Percentiles rank a stretch among this genome's conserved stretches.
phyloP scores from a whole-genome alignment of 2,329 filamentous ascomycete genomes.

The Tricladium varicosporioides region DNA sequence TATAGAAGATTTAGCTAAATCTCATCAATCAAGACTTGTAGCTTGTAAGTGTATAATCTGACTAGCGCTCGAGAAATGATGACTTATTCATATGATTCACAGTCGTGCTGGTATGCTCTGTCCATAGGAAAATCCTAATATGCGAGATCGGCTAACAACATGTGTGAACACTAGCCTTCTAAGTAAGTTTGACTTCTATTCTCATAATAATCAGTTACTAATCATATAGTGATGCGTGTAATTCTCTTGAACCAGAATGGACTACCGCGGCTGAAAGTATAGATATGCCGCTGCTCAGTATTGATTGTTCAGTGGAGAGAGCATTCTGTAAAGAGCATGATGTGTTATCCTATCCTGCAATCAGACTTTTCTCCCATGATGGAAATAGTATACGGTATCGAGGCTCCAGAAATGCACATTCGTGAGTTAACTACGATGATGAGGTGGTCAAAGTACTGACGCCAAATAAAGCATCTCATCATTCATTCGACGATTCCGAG shows the following conservation, averaged over 20 bases:
- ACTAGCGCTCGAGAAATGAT: not conserved
- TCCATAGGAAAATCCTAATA: no score
- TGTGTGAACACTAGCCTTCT: constrained; percentile 10
- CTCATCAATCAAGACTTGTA: not conserved
- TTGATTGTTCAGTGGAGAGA: constrained; percentile 41
- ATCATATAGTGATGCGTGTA: constrained; percentile 16
- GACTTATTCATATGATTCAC: not conserved
- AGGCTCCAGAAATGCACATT: constrained; percentile 40
- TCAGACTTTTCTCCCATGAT: constrained; percentile 42
- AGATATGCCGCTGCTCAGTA: constrained; percentile 31
- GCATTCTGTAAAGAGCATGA: constrained; percentile 41
- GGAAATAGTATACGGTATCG: constrained; percentile 40
- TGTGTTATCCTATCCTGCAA: constrained; percentile 46
- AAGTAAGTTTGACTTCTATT: constrained; percentile 10
- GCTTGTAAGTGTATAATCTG: not conserved
- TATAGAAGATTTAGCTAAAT: not conserved
- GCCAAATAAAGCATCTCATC: constrained; percentile 27
- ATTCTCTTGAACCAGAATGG: constrained; percentile 24
- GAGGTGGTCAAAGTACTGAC: not conserved
- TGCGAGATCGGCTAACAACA: no score
- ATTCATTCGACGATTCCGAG: constrained; percentile 32
- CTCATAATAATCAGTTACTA: not conserved
- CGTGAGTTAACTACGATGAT: constrained; percentile 31
- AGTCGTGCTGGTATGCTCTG: not conserved
- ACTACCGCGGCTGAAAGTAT: constrained; percentile 18